These are phyloP conservation scores for Sordariomycetes sp. DNA, from an alignment of 2,329 filamentous ascomycete species.

Conservation along the genomic window DNA sequence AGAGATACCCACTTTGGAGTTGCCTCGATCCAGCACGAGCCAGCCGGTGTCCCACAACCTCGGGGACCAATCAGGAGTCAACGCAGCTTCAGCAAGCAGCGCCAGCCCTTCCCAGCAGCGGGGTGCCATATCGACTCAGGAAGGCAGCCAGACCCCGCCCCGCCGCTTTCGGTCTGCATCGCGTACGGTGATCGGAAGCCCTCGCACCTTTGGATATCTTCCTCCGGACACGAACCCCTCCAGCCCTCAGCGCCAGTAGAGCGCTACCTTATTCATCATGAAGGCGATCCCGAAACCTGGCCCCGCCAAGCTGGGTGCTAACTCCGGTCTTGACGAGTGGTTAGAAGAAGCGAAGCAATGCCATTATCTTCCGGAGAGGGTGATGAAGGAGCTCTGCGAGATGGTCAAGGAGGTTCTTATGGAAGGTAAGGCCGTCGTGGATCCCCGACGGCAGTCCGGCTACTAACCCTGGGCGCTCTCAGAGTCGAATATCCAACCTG, in stretches of 20 bases:
- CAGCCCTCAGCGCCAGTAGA: neutral
- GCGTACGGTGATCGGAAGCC: neutral
- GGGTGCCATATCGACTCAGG: neutral
- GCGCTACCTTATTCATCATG: constrained; percentile 18
- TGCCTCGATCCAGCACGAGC: neutral
- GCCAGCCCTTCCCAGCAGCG: neutral
- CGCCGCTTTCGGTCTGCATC: neutral
- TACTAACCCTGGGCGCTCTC: constrained; percentile 1
- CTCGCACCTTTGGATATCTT: neutral
- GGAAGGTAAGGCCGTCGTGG: constrained; percentile 57
- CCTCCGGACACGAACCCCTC: neutral
- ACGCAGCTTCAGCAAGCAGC: neutral
- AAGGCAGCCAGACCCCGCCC: neutral
- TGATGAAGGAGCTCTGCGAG: constrained; percentile 98
- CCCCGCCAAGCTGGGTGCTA: constrained; percentile 72
- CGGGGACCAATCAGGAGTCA: neutral
- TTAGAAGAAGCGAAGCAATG: constrained; percentile 93
- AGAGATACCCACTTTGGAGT: neutral
- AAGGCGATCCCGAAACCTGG: constrained; percentile 70
- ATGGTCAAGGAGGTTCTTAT: constrained; percentile 98
- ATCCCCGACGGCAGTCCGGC: neutral
- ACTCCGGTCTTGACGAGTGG: constrained; percentile 91
- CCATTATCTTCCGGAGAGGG: constrained; percentile 87
- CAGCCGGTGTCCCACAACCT: neutral
- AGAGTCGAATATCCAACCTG: constrained; percentile 99